Percentiles rank a stretch among this genome's conserved stretches.
Conservation (phyloP, 768 basidiomycete genomes). For the Trametes villosa region DNA sequence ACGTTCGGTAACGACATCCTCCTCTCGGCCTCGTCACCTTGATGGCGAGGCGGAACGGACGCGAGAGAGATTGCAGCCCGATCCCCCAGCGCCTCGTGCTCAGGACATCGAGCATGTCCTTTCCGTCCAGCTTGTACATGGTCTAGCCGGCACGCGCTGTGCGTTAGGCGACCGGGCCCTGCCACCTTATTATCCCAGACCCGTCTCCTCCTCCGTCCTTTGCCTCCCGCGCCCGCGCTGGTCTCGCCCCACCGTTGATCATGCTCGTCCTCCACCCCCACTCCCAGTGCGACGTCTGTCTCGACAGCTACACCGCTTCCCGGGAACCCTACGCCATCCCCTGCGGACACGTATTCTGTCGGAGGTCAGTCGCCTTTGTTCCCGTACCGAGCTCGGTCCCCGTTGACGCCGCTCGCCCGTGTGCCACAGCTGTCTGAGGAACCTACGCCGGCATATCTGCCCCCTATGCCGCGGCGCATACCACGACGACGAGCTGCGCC, state of each 20-base stretch:
- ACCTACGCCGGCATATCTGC: slow-evolving; percentile 53
- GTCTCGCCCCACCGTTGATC: slow-evolving; percentile 37
- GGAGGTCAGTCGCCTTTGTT: slow-evolving; percentile 24
- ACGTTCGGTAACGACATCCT: slow-evolving; percentile 27
- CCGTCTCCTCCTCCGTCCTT: slow-evolving; percentile 8
- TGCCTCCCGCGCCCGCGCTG: slow-evolving; percentile 30
- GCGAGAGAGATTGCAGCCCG: slow-evolving; percentile 30
- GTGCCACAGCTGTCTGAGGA: slow-evolving; percentile 54
- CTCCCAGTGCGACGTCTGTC: slow-evolving; percentile 78
- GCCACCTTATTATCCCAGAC: slow-evolving; percentile 28
- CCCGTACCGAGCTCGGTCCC: slow-evolving; percentile 14
- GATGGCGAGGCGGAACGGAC: slow-evolving; percentile 24
- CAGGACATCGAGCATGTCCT: slow-evolving; percentile 24
- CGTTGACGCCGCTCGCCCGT: background rate
- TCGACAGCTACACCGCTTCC: slow-evolving; percentile 59
- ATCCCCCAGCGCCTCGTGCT: slow-evolving; percentile 32
- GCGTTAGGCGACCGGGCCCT: slow-evolving; percentile 34
- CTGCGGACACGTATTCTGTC: slow-evolving; percentile 74
- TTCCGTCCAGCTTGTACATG: slow-evolving; percentile 25
- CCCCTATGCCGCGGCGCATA: slow-evolving; percentile 68
- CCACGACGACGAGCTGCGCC: slow-evolving; percentile 48
- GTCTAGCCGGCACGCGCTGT: slow-evolving; percentile 35
- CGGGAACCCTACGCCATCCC: slow-evolving; percentile 66
- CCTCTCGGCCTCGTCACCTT: slow-evolving; percentile 12
- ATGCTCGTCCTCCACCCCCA: slow-evolving; percentile 71